Conservation (phyloP, 2,329 filamentous ascomycete genomes). For the Zasmidium cellare region DNA sequence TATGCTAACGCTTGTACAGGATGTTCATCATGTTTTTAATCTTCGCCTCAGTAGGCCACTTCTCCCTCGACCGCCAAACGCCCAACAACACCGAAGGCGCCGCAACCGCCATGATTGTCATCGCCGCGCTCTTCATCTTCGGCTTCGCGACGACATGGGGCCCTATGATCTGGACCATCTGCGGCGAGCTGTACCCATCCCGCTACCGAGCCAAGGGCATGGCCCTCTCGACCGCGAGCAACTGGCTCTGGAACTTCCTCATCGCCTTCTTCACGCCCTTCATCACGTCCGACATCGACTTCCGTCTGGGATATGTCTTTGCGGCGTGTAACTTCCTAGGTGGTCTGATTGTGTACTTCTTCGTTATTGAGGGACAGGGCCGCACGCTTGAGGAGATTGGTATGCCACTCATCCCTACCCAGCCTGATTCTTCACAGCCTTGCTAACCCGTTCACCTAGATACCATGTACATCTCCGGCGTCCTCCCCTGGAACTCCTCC, state of each 20-base stretch:
- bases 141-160: conserved; percentile 70
- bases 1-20: not conserved
- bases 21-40: conserved; percentile 58
- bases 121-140: conserved; percentile 67
- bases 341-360: conserved; percentile 70
- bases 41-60: conserved; percentile 44
- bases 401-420: conserved; percentile 17
- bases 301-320: conserved; percentile 74
- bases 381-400: conserved; percentile 48
- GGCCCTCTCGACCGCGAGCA: conserved; percentile 60
- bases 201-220: conserved; percentile 49
- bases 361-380: conserved; percentile 72
- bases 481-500: conserved; percentile 31
- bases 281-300: conserved; percentile 70
- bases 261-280: conserved; percentile 73
- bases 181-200: conserved; percentile 52
- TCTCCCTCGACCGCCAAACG: conserved; percentile 38
- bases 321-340: conserved; percentile 69
- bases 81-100: conserved; percentile 41
- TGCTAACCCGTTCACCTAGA: conserved; percentile 60
- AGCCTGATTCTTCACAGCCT: conserved; percentile 53
- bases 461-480: conserved; percentile 64
- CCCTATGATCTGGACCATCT: conserved; percentile 63
- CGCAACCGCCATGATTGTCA: conserved; percentile 64
- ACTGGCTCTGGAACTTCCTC: conserved; percentile 52